Percentiles rank a stretch among this genome's conserved stretches.
phyloP scores from a whole-genome alignment of 208 protist genomes.

The Endotrypanum monterogeii region DNA sequence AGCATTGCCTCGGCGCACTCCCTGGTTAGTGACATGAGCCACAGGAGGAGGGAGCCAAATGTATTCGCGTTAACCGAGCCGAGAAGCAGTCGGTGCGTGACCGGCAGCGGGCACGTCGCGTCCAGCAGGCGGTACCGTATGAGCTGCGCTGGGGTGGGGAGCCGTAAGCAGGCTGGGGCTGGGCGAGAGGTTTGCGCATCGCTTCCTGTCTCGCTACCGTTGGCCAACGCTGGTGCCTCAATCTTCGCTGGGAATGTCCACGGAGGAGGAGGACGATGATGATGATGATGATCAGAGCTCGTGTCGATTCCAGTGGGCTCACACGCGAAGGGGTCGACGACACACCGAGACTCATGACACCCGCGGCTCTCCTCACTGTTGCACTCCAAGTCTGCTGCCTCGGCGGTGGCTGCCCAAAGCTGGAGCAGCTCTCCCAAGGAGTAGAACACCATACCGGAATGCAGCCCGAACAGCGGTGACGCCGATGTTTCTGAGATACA shows the following conservation, averaged over 20 bases:
- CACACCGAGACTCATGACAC: background rate
- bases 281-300: background rate
- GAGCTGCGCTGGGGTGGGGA: constrained; percentile 22
- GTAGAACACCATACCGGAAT: constrained; percentile 23
- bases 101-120: constrained; percentile 8
- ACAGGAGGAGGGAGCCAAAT: constrained; percentile 7
- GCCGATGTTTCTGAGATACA: background rate
- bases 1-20: constrained; percentile 17
- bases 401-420: constrained; percentile 8
- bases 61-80: constrained; percentile 12
- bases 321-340: background rate
- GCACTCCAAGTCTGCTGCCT: background rate
- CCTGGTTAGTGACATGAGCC: constrained; percentile 11
- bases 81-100: constrained; percentile 26
- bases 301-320: background rate
- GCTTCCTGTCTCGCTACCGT: background rate
- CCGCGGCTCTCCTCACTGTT: background rate
- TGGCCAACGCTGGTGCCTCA: background rate
- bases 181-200: background rate
- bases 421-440: constrained; percentile 29
- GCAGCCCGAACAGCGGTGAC: background rate
- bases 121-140: constrained; percentile 26
- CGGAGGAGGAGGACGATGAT: too few species aligned
- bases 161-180: background rate
- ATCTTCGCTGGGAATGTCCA: background rate